Evolutionary conservation across 2,329 filamentous ascomycete genomes (phyloP).

Genomic region (Orbilia quercus): DNA sequence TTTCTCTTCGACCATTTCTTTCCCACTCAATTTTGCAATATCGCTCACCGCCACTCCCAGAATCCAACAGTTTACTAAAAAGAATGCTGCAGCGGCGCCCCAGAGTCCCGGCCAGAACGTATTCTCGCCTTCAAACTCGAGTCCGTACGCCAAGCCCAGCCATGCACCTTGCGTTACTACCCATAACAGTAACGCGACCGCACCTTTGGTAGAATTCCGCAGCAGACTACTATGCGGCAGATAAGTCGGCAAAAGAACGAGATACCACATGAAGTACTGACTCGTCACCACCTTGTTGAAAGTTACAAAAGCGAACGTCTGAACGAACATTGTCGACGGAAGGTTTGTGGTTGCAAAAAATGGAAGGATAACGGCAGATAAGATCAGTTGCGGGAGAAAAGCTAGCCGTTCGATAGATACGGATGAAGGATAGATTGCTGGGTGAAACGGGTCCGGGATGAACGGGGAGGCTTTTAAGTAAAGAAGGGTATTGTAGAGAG

Average conservation of each 20-base stretch:
- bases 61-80: conserved; percentile 73
- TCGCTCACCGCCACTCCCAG: conserved; percentile 32
- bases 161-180: conserved; percentile 78
- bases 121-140: conserved; percentile 83
- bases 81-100: conserved; percentile 79
- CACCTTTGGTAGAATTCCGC: conserved; percentile 70
- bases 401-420: conserved; percentile 78
- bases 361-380: conserved; percentile 81
- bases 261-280: conserved; percentile 98
- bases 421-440: conserved; percentile 63
- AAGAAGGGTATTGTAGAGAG: conserved; percentile 90
- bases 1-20: background rate
- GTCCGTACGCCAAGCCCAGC: conserved; percentile 78
- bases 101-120: conserved; percentile 89
- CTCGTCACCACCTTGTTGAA: conserved; percentile 99
- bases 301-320: conserved; percentile 95
- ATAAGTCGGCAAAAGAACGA: conserved; percentile 91
- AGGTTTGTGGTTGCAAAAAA: conserved; percentile 83
- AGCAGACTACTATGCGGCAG: conserved; percentile 82
- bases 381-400: conserved; percentile 85
- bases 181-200: conserved; percentile 77
- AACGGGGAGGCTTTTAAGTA: conserved; percentile 77
- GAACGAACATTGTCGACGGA: conserved; percentile 85
- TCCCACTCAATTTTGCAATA: conserved; percentile 17
- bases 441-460: conserved; percentile 57